phyloP scores from a whole-genome alignment of 768 basidiomycete genomes.

The Boletus pseudo-olivaceus region DNA sequence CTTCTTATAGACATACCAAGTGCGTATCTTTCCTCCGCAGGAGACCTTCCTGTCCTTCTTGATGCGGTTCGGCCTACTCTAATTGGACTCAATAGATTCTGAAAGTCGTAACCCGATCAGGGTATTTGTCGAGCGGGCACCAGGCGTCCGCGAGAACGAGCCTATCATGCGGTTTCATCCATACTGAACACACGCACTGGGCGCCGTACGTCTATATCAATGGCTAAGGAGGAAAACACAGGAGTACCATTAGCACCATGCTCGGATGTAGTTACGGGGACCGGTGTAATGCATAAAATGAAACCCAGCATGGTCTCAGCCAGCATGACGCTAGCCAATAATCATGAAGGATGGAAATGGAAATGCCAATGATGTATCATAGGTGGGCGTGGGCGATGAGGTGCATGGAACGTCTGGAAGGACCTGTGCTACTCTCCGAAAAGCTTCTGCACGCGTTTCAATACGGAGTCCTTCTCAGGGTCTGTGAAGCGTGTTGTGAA shows the following conservation, averaged over 20 bases:
- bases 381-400: constrained; percentile 9
- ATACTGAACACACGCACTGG: constrained; percentile 20
- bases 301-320: constrained; percentile 22
- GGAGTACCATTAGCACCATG: constrained; percentile 10
- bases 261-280: constrained; percentile 15
- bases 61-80: constrained; percentile 6
- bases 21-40: constrained; percentile 38
- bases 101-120: constrained; percentile 58
- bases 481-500: constrained; percentile 47
- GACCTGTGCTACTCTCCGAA: constrained; percentile 71
- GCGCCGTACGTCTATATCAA: constrained; percentile 8
- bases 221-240: constrained; percentile 8
- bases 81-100: constrained; percentile 45
- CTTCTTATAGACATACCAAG: constrained; percentile 78
- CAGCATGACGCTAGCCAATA: constrained; percentile 6
- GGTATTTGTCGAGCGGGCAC: constrained; percentile 64
- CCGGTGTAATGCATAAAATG: constrained; percentile 25
- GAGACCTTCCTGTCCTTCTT: background rate
- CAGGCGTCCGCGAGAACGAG: constrained; percentile 68
- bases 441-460: constrained; percentile 95
- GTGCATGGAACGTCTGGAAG: constrained; percentile 10
- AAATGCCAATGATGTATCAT: constrained; percentile 7
- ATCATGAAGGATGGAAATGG: constrained; percentile 5
- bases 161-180: constrained; percentile 66
- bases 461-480: constrained; percentile 90